Percentiles rank a stretch among this genome's conserved stretches.
These are phyloP conservation scores for Solanum ossicruentum DNA, from an alignment of 257 asterid species.

Conservation along the genomic window DNA sequence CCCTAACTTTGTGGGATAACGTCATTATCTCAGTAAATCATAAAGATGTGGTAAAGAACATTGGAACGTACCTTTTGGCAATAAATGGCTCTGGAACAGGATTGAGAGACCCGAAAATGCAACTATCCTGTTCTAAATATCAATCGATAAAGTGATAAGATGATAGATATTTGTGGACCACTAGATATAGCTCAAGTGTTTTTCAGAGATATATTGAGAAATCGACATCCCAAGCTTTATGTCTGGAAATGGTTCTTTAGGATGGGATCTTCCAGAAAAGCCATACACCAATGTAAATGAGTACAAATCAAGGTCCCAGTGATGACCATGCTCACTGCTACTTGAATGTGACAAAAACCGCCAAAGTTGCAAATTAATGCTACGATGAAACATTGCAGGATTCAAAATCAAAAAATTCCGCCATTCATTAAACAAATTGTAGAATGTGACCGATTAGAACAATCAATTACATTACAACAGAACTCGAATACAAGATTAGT, in stretches of 20 bases:
- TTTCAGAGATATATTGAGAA: background rate
- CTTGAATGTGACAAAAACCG: background rate
- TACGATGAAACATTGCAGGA: background rate
- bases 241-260: background rate
- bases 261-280: background rate
- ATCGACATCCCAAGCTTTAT: background rate
- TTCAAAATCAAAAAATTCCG: background rate
- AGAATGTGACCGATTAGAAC: background rate
- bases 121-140: background rate
- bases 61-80: background rate
- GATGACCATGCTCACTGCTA: background rate
- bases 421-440: background rate
- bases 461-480: background rate
- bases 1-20: background rate
- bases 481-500: background rate
- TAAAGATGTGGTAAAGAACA: background rate
- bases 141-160: background rate
- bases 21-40: background rate
- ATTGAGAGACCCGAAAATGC: background rate
- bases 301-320: background rate
- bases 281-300: background rate
- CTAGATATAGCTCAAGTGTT: background rate
- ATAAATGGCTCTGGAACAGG: background rate
- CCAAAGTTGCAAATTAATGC: background rate
- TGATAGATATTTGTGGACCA: constrained; percentile 3